phyloP scores from a whole-genome alignment of 495 filamentous ascomycete genomes.

The Aspergillus wentii region DNA sequence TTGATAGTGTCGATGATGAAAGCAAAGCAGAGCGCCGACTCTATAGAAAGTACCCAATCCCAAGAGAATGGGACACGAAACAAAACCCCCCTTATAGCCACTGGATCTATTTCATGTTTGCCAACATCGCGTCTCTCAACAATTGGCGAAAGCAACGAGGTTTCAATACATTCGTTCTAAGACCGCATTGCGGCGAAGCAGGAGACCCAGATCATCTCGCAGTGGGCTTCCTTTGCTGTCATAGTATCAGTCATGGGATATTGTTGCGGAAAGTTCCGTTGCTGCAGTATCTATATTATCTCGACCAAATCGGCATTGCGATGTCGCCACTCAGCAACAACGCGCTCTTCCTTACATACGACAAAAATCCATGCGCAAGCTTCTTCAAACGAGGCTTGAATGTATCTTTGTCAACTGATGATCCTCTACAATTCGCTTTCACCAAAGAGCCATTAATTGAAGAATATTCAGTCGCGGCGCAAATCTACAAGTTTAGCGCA shows the following conservation, averaged over 20 bases:
- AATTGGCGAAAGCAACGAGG: conserved; percentile 83
- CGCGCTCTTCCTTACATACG: conserved; percentile 92
- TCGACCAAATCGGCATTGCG: conserved; percentile 96
- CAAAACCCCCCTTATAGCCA: conserved; percentile 98
- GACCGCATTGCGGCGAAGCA: conserved; percentile 94
- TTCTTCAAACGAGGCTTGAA: conserved; percentile 95
- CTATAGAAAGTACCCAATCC: conserved; percentile 89
- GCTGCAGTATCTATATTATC: conserved; percentile 94
- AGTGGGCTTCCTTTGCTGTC: conserved; percentile 86
- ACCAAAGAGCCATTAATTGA: conserved; percentile 98
- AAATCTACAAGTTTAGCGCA: conserved; percentile 95
- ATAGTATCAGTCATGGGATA: conserved; percentile 96
- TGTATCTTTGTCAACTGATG: conserved; percentile 93
- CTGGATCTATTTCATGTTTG: conserved; percentile 96
- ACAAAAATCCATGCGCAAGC: conserved; percentile 90
- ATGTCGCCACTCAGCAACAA: conserved; percentile 99
- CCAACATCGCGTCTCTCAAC: conserved; percentile 92
- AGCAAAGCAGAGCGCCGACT: conserved; percentile 91
- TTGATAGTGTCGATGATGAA: conserved; percentile 97
- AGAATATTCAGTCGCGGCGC: conserved; percentile 94
- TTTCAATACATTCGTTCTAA: conserved; percentile 91
- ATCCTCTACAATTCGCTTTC: conserved; percentile 96
- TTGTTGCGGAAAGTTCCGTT: conserved; percentile 90
- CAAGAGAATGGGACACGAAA: conserved; percentile 78
- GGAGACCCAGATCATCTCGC: conserved; percentile 95